phyloP scores from a whole-genome alignment of 163 green algal species.

The Volvox carteri region DNA sequence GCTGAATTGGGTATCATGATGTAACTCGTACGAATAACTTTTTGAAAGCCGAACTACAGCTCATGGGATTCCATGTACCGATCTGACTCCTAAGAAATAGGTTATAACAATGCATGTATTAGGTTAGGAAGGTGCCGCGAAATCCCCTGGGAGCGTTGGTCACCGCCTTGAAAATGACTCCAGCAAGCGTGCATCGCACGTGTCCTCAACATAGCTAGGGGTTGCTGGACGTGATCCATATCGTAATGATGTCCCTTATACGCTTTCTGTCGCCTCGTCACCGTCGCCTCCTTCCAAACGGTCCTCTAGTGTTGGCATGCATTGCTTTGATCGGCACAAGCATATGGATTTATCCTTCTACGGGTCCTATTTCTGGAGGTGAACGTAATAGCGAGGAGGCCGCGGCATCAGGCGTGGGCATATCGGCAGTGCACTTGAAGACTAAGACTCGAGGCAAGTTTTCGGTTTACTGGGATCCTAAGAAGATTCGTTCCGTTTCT shows the following conservation, averaged over 20 bases:
- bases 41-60: neutral
- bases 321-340: neutral
- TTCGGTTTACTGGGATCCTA: too few species aligned
- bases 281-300: neutral
- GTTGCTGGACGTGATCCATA: neutral
- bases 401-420: neutral
- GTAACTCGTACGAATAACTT: neutral
- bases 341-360: neutral
- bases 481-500: too few species aligned
- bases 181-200: neutral
- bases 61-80: too few species aligned
- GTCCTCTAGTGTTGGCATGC: neutral
- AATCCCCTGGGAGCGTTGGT: too few species aligned
- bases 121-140: too few species aligned
- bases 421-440: neutral
- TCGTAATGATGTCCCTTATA: neutral
- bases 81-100: too few species aligned
- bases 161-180: neutral
- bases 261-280: neutral
- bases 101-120: too few species aligned
- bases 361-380: neutral
- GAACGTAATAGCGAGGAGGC: neutral
- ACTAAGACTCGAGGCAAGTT: conserved; percentile 28
- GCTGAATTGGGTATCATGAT: neutral
- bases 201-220: neutral